These are phyloP conservation scores for Samsoniella hepiali DNA, from an alignment of 2,329 filamentous ascomycete species.

Conservation along the genomic window DNA sequence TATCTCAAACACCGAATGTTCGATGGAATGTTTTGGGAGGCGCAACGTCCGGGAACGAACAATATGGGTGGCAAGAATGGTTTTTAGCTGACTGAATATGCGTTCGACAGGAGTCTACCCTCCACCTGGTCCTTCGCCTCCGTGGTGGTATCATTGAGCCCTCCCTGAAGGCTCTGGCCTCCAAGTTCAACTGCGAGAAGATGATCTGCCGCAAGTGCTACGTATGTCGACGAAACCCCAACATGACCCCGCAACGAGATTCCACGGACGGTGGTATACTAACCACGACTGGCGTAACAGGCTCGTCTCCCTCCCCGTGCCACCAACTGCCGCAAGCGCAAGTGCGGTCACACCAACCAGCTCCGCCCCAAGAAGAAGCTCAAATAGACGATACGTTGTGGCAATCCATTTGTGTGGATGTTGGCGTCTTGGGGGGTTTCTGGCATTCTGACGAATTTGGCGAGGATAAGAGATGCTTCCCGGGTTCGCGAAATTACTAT, in stretches of 20 bases:
- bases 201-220: constrained; percentile 99
- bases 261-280: constrained; percentile 1
- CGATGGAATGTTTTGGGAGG: not conserved
- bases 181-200: constrained; percentile 99
- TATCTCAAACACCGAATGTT: not conserved
- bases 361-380: constrained; percentile 99
- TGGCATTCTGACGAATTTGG: constrained; percentile 38
- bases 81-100: constrained; percentile 31
- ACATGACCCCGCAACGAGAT: not conserved
- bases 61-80: not conserved
- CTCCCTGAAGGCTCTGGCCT: constrained; percentile 95
- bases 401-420: constrained; percentile 32
- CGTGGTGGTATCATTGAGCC: constrained; percentile 99
- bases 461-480: constrained; percentile 31
- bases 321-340: constrained; percentile 99
- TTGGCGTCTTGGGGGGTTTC: constrained; percentile 42
- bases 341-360: constrained; percentile 99
- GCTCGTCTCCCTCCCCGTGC: constrained; percentile 92
- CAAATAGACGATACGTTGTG: constrained; percentile 55
- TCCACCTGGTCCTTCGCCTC: constrained; percentile 97
- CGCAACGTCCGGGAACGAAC: not conserved
- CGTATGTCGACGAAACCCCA: constrained; percentile 55
- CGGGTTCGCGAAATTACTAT: constrained; percentile 30
- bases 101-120: constrained; percentile 77
- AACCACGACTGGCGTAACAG: constrained; percentile 31